These are phyloP conservation scores for Amanita subjunquillea DNA, from an alignment of 768 basidiomycete species.

Conservation along the genomic window DNA sequence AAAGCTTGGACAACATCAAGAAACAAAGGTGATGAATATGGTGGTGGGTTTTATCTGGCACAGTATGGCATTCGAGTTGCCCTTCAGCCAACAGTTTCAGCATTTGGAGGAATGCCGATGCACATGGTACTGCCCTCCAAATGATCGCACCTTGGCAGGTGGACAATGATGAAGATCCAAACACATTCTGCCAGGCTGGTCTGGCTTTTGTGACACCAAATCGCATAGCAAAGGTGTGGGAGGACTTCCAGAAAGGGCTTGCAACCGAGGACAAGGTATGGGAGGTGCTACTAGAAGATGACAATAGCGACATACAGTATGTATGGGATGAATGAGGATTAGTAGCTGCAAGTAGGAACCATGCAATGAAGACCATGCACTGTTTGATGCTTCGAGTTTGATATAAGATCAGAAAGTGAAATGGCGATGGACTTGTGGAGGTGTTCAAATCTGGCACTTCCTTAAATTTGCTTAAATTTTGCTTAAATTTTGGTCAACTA, in stretches of 20 bases:
- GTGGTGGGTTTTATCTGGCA: not conserved
- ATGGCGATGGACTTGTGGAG: too few species aligned
- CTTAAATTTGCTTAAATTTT: too few species aligned
- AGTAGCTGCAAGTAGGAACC: too few species aligned
- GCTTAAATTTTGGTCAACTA: too few species aligned
- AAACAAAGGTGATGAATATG: not conserved
- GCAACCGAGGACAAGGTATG: too few species aligned
- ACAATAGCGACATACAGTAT: too few species aligned
- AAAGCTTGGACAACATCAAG: not conserved
- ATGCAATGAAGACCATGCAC: too few species aligned
- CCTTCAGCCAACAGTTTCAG: not conserved
- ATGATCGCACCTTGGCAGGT: not conserved
- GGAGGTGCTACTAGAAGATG: too few species aligned
- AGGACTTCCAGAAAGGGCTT: not conserved
- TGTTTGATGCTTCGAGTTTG: too few species aligned
- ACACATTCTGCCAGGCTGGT: not conserved
- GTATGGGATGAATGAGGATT: too few species aligned
- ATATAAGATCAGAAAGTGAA: too few species aligned
- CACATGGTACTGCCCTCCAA: not conserved
- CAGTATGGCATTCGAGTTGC: not conserved
- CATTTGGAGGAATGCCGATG: not conserved
- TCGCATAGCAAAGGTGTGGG: not conserved
- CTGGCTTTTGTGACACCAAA: not conserved
- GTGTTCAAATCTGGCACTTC: too few species aligned
- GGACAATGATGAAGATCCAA: not conserved